Base-by-base conservation (phyloP, 768 basidiomycete genomes). In the Mycena haematopus region DNA sequence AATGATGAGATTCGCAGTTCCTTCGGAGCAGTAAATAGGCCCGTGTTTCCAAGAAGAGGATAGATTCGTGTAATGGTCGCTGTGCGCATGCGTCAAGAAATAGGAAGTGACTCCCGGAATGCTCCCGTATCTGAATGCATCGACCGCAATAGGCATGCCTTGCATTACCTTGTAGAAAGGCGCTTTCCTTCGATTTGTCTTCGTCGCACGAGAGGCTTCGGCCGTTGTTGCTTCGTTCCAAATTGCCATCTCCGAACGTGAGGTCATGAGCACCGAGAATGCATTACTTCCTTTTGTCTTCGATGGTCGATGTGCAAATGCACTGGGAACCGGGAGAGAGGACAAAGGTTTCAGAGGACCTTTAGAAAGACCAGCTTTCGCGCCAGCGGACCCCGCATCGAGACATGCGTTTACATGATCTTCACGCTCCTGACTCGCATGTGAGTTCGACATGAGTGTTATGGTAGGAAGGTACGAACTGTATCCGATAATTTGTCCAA, bases 101-200 rank as follows among this genome's bases (percentile, higher is more conserved):
- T 98, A 98, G 0, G 95, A 92, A 29, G 86, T 92, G 25, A 99
- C 86, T 11, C 86, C 88, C 6, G 96, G 95, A 52, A 99, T 95
- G 27, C 82, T 80, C 7, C 96, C 97, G 72, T 98, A 99, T 38
- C 90, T 86, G 76, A 99, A 99, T 1, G 96, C 97, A 72, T 99
- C 97, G 0, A 99, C 97, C 17, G 96, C 95, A 25, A 99, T 91
- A 10, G 96, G 95, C 95, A 99, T 97, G 1, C 97, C 96, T 69
- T 93, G 91, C 68, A 99, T 73, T 24, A 95, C 85, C 77, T 98
- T 99, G 78, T 96, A 99, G 73, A 99, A 99, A 0, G 97, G 97
- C 0, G 95, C 93, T 60, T 85, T 88, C 61, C 92, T 79, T 29
- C 92, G 82, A 38, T 81, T 83, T 17, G 74, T 74, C 58, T 84